Evolutionary conservation across 1,284 basidiomycete species (phyloP).

Genomic region (Ceratobasidium sp.): DNA sequence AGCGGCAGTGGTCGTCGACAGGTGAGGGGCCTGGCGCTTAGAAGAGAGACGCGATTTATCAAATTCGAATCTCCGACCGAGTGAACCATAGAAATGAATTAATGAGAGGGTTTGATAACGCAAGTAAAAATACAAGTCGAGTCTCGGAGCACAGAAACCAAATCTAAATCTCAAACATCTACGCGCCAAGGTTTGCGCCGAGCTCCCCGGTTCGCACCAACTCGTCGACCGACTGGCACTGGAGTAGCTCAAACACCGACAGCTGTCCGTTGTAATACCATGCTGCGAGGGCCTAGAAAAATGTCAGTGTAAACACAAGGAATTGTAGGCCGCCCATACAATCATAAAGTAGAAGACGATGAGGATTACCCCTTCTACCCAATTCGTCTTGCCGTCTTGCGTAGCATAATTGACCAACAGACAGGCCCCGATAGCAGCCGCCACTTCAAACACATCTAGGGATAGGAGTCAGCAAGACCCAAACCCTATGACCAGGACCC

Average conservation of each 20-base stretch:
- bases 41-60: not conserved
- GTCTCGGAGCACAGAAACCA: not conserved
- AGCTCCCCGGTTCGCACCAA: constrained; percentile 5
- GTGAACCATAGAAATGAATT: not conserved
- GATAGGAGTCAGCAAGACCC: not conserved
- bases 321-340: constrained; percentile 1
- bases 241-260: constrained; percentile 28
- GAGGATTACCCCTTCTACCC: constrained; percentile 38
- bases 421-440: constrained; percentile 32
- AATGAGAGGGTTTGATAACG: not conserved
- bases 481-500: not conserved
- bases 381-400: constrained; percentile 40
- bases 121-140: constrained; percentile 9
- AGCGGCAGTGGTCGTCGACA: not conserved
- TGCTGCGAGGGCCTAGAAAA: constrained; percentile 34
- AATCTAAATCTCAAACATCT: not conserved
- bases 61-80: constrained; percentile 3
- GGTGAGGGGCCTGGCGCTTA: not conserved
- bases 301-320: not conserved
- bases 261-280: constrained; percentile 38
- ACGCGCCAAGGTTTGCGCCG: not conserved
- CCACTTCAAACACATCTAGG: constrained; percentile 38
- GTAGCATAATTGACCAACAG: constrained; percentile 40
- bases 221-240: constrained; percentile 29
- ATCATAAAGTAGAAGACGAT: constrained; percentile 36